phyloP scores from a whole-genome alignment of 306 rosid species.

The Sicyos baderoa region DNA sequence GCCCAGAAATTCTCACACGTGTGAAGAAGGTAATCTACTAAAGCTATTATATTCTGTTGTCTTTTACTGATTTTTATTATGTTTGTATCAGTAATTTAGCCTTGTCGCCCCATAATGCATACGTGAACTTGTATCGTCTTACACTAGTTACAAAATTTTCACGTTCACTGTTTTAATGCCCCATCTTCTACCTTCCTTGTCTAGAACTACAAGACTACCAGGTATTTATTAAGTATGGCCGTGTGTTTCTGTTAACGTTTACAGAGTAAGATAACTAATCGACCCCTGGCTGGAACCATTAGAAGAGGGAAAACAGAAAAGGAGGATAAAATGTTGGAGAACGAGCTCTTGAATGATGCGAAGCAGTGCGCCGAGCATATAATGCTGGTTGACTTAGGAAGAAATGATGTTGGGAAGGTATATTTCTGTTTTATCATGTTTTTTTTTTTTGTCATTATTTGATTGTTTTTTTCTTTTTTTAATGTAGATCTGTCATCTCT shows the following conservation, averaged over 20 bases:
- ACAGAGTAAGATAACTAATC: constrained; percentile 64
- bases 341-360: constrained; percentile 67
- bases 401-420: constrained; percentile 98
- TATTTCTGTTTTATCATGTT: constrained; percentile 20
- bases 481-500: constrained; percentile 5
- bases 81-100: not conserved
- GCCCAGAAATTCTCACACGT: constrained; percentile 93
- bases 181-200: not conserved
- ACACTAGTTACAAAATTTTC: not conserved
- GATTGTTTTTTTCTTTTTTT: not conserved
- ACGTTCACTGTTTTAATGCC: not conserved
- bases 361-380: constrained; percentile 92
- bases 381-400: constrained; percentile 92
- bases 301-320: constrained; percentile 85
- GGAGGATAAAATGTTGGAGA: constrained; percentile 76
- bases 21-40: constrained; percentile 63
- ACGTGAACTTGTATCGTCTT: not conserved
- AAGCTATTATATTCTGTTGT: not conserved
- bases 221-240: not conserved
- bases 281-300: constrained; percentile 94
- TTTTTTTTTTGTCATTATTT: constrained; percentile 13
- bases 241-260: constrained; percentile 28
- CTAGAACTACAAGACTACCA: not conserved
- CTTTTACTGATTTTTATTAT: not conserved
- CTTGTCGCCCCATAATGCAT: not conserved